Base-by-base conservation (phyloP, 495 filamentous ascomycete genomes). In the Terfezia boudieri region DNA sequence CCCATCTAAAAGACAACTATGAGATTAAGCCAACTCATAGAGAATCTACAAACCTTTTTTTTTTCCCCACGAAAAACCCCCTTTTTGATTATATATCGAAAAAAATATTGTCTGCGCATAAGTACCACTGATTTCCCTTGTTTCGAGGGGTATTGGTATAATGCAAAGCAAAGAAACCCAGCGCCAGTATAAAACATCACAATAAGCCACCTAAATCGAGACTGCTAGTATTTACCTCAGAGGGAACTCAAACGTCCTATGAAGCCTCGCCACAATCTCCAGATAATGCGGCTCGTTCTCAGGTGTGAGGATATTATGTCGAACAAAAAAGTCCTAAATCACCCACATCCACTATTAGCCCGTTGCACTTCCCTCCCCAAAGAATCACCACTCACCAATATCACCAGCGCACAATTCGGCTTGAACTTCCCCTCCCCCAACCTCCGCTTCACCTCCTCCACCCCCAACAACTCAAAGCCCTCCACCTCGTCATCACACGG, bases 401-500 rank as follows among this genome's bases (percentile, higher is more conserved):
- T 14, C 43, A 48, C 73, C 54, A 89, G 60, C 2, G 82, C 81
- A 64, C 88, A 95, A 64, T 99, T 99, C 0, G 92, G 86, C 69
- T 99, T 99, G 70, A 93, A 95, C 57, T 81, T 73, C 1, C 83
- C 83, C 50, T 71, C 70, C 1, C 73, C 75, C 57, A 99, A 61
- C 16, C 80, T 78, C 55, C 75, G 71, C 70, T 80, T 71, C 32
- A 89, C 79, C 64, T 92, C 76, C 4, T 82, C 75, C 38, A 95
- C 73, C 2, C 73, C 81, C 71, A 73, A 75, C 57, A 95, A 69
- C 59, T 76, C 74, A 67, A 99, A 99, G 37, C 77, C 77, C 62
- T 87, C 81, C 7, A 95, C 90, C 70, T 96, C 90, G 49, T 80
- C 76, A 61, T 96, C 92, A 35, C 81, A 75, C 2, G 90, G 87